Conservation (phyloP, 306 rosid genomes). For the Lathyrus sativus region DNA sequence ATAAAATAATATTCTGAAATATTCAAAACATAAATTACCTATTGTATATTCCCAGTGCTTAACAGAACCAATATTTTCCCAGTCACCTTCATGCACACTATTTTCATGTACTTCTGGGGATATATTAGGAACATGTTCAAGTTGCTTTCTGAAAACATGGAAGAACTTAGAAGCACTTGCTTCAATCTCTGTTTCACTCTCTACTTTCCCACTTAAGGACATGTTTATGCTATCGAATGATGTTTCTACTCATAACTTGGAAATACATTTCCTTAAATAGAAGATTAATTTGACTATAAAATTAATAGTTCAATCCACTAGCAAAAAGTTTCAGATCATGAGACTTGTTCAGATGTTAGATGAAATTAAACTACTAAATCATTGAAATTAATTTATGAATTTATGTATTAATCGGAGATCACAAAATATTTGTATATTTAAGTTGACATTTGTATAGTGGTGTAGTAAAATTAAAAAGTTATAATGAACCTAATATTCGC, state of each 20-base stretch:
- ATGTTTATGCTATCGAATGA: neutral
- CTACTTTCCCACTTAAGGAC: slow-evolving; percentile 39
- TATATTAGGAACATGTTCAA: no score
- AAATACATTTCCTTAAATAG: neutral
- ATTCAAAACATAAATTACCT: slow-evolving; percentile 15
- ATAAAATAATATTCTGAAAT: neutral
- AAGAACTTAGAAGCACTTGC: slow-evolving; percentile 37
- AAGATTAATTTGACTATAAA: neutral
- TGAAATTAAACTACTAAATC: neutral
- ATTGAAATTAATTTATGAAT: neutral
- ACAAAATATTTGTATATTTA: neutral
- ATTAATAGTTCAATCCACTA: neutral
- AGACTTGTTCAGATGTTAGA: neutral
- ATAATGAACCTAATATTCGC: neutral
- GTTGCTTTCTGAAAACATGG: slow-evolving; percentile 20
- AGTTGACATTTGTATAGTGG: neutral
- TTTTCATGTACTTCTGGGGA: no score
- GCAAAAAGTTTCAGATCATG: neutral
- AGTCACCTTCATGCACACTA: slow-evolving; percentile 50
- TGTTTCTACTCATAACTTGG: neutral
- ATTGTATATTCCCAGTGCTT: slow-evolving; percentile 44
- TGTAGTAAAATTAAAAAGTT: neutral
- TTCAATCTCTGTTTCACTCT: slow-evolving; percentile 39
- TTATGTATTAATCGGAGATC: neutral
- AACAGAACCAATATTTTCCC: slow-evolving; percentile 52